These are phyloP conservation scores for Elongisporangium prolatum DNA, from an alignment of 352 stramenopile species.

Conservation along the genomic window DNA sequence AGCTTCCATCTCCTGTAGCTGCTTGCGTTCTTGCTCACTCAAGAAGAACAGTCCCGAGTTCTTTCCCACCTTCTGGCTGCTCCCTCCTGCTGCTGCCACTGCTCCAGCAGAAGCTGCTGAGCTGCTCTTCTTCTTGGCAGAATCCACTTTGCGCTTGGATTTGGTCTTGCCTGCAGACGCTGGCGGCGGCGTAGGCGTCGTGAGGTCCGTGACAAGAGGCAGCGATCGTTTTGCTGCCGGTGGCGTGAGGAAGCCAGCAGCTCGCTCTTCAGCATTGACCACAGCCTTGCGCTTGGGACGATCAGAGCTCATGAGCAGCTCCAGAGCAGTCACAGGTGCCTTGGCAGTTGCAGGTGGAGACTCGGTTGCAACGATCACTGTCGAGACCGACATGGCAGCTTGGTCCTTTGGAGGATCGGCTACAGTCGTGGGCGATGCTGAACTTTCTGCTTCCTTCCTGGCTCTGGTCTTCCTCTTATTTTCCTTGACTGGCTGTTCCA, in stretches of 20 bases:
- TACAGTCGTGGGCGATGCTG: not conserved
- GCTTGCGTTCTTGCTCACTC: conserved; percentile 55
- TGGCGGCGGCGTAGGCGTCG: conserved; percentile 17
- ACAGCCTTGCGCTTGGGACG: conserved; percentile 55
- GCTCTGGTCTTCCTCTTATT: not conserved
- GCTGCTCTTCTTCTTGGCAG: conserved; percentile 1
- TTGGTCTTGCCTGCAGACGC: conserved; percentile 16
- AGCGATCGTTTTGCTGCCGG: not conserved
- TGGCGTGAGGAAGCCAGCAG: not conserved
- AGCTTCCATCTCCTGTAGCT: conserved; percentile 67
- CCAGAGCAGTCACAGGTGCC: not conserved
- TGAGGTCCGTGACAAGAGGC: conserved; percentile 4
- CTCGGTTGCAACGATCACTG: not conserved
- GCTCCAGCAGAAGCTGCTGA: not conserved
- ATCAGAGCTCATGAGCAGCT: conserved; percentile 21
- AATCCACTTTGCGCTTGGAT: not conserved
- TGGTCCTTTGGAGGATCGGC: not conserved
- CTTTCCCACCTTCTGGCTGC: conserved; percentile 8
- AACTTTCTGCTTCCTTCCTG: not conserved
- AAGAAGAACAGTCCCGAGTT: conserved; percentile 57
- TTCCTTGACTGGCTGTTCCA: not conserved
- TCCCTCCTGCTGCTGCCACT: conserved; percentile 43
- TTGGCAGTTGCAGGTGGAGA: not conserved
- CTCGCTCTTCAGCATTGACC: conserved; percentile 33
- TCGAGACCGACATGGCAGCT: not conserved